Evolutionary conservation across 495 filamentous ascomycete genomes (phyloP).

Genomic region (Lophiostoma macrostomum): DNA sequence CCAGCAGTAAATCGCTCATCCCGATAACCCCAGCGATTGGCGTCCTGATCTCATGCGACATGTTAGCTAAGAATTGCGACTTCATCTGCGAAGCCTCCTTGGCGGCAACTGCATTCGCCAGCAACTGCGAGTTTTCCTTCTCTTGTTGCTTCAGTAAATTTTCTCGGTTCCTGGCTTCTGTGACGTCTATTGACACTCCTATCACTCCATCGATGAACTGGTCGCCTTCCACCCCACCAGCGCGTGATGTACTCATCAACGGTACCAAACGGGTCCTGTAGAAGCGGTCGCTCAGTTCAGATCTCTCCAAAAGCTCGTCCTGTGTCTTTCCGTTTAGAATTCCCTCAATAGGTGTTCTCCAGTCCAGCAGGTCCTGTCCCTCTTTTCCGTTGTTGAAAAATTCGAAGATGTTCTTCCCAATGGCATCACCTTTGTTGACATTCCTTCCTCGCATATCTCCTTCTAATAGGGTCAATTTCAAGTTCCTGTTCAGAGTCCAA

Average conservation of each 20-base stretch:
- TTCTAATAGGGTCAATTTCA: slow-evolving; percentile 60
- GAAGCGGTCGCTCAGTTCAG: slow-evolving; percentile 53
- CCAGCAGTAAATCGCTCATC: slow-evolving; percentile 45
- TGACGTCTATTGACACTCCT: slow-evolving; percentile 61
- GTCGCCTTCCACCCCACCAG: slow-evolving; percentile 46
- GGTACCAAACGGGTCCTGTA: slow-evolving; percentile 65
- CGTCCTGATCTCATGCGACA: slow-evolving; percentile 88
- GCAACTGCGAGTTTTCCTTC: slow-evolving; percentile 58
- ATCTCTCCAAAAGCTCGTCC: slow-evolving; percentile 53
- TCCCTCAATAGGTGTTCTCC: slow-evolving; percentile 49
- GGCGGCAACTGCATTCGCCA: slow-evolving; percentile 63
- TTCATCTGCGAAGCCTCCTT: slow-evolving; percentile 70
- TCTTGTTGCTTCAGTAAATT: slow-evolving; percentile 54
- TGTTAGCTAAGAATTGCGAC: slow-evolving; percentile 70
- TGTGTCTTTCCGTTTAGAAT: slow-evolving; percentile 53
- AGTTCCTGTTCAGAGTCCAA: slow-evolving; percentile 60
- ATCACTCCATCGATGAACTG: slow-evolving; percentile 61
- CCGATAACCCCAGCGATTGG: slow-evolving; percentile 55
- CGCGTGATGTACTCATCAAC: slow-evolving; percentile 46
- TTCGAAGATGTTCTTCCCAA: slow-evolving; percentile 60
- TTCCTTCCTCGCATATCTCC: slow-evolving; percentile 55
- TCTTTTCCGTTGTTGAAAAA: slow-evolving; percentile 45
- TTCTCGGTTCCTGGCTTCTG: slow-evolving; percentile 57
- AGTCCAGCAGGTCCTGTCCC: slow-evolving; percentile 42
- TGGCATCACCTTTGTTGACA: slow-evolving; percentile 17